Percentiles rank a stretch among this genome's conserved stretches.
Conservation (phyloP, 148 eudicot species). For the Pouteria glomerata region DNA sequence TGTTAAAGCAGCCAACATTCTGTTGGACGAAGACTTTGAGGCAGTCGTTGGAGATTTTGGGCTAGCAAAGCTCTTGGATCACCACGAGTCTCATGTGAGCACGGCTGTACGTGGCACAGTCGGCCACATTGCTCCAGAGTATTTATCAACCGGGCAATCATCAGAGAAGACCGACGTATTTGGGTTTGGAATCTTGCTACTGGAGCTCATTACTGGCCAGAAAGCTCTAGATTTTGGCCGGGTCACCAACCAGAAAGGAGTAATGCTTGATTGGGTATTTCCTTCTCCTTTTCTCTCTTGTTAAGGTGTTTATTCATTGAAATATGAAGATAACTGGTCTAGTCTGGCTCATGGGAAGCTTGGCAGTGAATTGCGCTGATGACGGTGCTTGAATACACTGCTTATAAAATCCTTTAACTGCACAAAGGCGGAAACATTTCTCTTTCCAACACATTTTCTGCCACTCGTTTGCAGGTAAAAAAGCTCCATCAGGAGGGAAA, state of each 20-base stretch:
- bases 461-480: conserved; percentile 49
- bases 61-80: conserved; percentile 85
- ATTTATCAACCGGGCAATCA: conserved; percentile 87
- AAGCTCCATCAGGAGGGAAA: conserved; percentile 80
- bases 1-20: conserved; percentile 91
- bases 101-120: conserved; percentile 94
- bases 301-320: too few species aligned
- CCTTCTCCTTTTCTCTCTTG: background rate
- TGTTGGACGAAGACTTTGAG: conserved; percentile 87
- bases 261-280: conserved; percentile 90
- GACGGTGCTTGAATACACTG: too few species aligned
- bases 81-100: conserved; percentile 84
- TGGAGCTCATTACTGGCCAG: conserved; percentile 90
- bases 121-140: conserved; percentile 96
- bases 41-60: conserved; percentile 99
- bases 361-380: too few species aligned
- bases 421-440: background rate
- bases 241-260: conserved; percentile 72
- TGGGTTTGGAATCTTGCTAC: conserved; percentile 86
- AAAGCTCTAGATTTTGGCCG: conserved; percentile 81
- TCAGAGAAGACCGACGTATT: conserved; percentile 96
- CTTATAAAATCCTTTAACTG: background rate
- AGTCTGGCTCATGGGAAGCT: too few species aligned
- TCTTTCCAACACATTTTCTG: too few species aligned
- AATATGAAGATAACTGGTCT: too few species aligned